Conservation (phyloP, 106 monocot species). For the Acorus gramineus region DNA sequence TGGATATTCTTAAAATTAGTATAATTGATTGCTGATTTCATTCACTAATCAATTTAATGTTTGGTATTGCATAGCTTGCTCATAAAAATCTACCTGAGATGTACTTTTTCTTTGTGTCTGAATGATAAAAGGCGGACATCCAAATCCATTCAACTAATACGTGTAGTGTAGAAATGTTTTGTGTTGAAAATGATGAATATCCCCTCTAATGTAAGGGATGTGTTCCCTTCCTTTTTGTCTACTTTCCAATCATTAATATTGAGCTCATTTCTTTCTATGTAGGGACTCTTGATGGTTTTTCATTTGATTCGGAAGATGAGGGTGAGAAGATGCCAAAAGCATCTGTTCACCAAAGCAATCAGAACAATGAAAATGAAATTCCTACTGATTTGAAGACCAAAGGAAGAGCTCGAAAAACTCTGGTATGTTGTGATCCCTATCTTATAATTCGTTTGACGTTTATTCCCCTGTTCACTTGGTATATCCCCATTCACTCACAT, state of each 20-base stretch:
- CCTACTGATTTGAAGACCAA: slow-evolving; percentile 29
- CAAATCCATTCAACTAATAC: no score
- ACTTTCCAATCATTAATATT: background rate
- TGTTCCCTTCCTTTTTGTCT: no score
- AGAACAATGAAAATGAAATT: slow-evolving; percentile 52
- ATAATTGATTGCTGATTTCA: no score
- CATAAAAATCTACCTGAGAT: no score
- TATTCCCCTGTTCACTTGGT: background rate
- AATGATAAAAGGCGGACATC: no score
- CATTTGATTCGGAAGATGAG: slow-evolving; percentile 85
- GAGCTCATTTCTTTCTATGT: slow-evolving; percentile 10
- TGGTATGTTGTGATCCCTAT: slow-evolving; percentile 16
- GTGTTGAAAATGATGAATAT: no score
- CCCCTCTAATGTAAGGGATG: no score
- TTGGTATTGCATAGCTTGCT: no score
- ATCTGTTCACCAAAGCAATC: slow-evolving; percentile 28
- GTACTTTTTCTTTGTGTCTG: no score
- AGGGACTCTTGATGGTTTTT: slow-evolving; percentile 88
- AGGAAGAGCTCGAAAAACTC: slow-evolving; percentile 31
- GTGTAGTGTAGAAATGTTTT: no score
- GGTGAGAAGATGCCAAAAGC: slow-evolving; percentile 35
- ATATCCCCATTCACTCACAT: background rate
- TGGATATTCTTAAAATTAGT: background rate
- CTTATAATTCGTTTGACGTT: background rate
- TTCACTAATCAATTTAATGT: no score